Evolutionary conservation across 768 basidiomycete species (phyloP), one percentile per base, ranked within the genome.

Genomic region (Termitomyces sp.): DNA sequence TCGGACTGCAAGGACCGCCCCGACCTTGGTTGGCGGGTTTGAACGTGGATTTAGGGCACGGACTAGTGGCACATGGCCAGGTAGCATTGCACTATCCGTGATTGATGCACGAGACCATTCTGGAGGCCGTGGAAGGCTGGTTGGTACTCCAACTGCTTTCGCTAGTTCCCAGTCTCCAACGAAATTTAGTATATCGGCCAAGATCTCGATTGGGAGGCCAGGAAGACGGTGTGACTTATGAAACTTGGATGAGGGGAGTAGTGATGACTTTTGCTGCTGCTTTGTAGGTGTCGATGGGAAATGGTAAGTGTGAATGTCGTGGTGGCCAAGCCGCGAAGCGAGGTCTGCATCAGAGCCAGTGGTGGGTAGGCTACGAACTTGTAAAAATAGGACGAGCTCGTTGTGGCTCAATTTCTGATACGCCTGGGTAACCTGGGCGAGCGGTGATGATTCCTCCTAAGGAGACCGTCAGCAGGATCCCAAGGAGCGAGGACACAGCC

Each of bases 121-220:
- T 5, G 74, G 68, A 10, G 91, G 90, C 25, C 75, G 77, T 5
- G 80, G 69, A 0, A 94, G 67, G 9, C 82, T 82, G 5, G 89
- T 89, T 11, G 85, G 88, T 1, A 93, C 73, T 18, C 85, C 83
- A 33, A 94, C 81, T 13, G 92, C 86, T 56, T 83, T 86, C 12
- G 86, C 76, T 9, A 95, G 83, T 61, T 93, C 88, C 90, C 91
- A 95, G 66, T 91, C 86, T 13, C 86, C 89, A 9, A 91, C 68
- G 60, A 87, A 81, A 54, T 92, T 88, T 69, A 92, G 68, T 56
- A 92, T 90, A 47, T 87, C 81, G 10, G 86, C 85, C 25, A 92
- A 68, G 38, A 93, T 79, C 66, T 93, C 91, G 51, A 86, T 75
- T 0, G 90, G 90, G 32, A 93, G 78, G 66, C 88, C 85, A 31